Evolutionary conservation across 208 protist species (phyloP), one percentile per base, ranked within the genome.

Genomic region (Tritrichomonas musculus): DNA sequence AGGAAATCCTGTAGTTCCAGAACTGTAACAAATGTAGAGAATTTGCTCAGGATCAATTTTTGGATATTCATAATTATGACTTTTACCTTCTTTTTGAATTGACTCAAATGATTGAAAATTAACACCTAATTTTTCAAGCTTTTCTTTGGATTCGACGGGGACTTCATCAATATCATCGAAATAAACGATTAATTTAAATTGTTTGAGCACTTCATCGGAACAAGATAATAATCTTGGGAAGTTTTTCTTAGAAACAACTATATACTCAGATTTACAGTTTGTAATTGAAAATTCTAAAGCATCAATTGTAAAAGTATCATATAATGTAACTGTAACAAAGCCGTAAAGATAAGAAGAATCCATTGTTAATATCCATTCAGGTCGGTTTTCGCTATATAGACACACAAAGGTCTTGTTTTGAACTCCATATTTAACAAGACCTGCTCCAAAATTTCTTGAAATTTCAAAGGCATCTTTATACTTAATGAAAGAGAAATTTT

Each of bases 1-100:
- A 47, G 77, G 77, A 57, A 30, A 41, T 17, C 77, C 77, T 39
- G 77, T 88, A 33, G 77, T 88, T 57, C 77, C 77, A 53, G 77
- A 88, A 22, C 27, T 39, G 27, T 88, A 88, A 39, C 77, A 88
- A 39, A 88, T 88, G n/a, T 39, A 88, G 8, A 41, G 41, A 22
- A 30, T 13, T 0, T 53, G 25, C 17, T 88, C 77, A 53, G 77
- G 47, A 53, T 88, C 77, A 27, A 88, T 88, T 50, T 88, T 27
- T 39, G 77, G 47, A 36, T 44, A 39, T 1, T 53, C 47, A n/a
- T n/a, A 47, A 4, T 0, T 1, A n/a, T 88, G 0, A 17, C 5
- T 57, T 47, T 88, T 57, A 33, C 77, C 77, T 39, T 57, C 9
- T 60, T 88, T 36, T 1, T 0, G 39, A n/a, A 88, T 27, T 39